Percentiles rank a stretch among this genome's conserved stretches.
Evolutionary conservation across 1,139 yeast genomes (phyloP).

Genomic region (Yamadazyma friedrichii): DNA sequence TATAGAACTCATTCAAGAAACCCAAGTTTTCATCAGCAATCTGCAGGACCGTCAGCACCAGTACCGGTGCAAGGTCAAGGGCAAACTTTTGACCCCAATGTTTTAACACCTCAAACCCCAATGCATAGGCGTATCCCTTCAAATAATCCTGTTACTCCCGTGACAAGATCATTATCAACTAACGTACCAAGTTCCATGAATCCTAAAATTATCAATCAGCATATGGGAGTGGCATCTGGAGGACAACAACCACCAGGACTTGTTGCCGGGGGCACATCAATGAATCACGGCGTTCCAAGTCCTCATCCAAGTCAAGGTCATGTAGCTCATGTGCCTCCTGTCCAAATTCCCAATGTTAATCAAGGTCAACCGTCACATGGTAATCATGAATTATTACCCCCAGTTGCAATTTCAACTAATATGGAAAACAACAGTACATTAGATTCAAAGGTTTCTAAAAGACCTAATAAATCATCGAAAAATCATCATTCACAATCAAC

Average conservation of each 20-base stretch:
- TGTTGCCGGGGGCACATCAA: neutral
- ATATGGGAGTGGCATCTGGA: conserved; percentile 7
- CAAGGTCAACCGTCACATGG: conserved; percentile 2
- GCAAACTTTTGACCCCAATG: conserved; percentile 9
- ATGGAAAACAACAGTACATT: conserved; percentile 16
- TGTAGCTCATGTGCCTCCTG: conserved; percentile 1
- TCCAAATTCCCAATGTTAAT: conserved; percentile 1
- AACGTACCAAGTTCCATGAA: conserved; percentile 10
- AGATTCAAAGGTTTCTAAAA: conserved; percentile 11
- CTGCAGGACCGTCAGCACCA: conserved; percentile 1
- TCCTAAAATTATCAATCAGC: conserved; percentile 13
- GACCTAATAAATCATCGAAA: conserved; percentile 8
- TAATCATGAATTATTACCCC: conserved; percentile 21
- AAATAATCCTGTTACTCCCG: conserved; percentile 8
- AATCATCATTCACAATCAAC: conserved; percentile 3
- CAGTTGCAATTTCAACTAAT: conserved; percentile 20
- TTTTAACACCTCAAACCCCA: conserved; percentile 14
- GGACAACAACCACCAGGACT: neutral
- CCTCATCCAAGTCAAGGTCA: conserved; percentile 6
- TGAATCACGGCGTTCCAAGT: conserved; percentile 3
- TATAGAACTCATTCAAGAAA: conserved; percentile 20
- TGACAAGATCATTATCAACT: conserved; percentile 3
- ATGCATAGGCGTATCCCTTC: conserved; percentile 16
- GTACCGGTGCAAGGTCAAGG: neutral
- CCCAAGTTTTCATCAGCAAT: conserved; percentile 19